Evolutionary conservation across 1,284 basidiomycete genomes (phyloP).

Genomic region (Neolentinus lepideus): DNA sequence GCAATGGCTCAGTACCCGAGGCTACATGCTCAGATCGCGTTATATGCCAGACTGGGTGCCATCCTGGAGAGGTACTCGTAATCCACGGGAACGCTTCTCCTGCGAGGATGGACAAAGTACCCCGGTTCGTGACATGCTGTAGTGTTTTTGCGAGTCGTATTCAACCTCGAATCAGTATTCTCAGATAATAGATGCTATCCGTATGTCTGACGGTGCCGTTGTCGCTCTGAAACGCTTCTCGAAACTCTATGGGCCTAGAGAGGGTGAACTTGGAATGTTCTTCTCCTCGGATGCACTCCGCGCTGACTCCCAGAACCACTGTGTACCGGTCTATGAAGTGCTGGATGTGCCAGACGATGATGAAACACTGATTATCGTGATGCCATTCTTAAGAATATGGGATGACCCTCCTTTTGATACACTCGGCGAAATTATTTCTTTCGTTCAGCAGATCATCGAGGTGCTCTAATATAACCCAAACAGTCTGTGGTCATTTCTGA

Average conservation of each 20-base stretch:
- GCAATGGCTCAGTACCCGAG: neutral
- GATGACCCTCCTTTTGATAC: slow-evolving; percentile 1
- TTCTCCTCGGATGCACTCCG: neutral
- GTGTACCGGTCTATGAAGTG: neutral
- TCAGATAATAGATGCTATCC: neutral
- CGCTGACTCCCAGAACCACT: slow-evolving; percentile 1
- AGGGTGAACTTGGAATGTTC: neutral
- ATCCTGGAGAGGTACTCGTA: neutral
- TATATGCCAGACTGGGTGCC: slow-evolving; percentile 3
- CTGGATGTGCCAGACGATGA: slow-evolving; percentile 2
- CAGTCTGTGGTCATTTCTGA: neutral
- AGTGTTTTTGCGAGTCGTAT: too few species aligned
- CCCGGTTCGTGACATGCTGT: too few species aligned
- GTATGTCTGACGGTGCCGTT: neutral
- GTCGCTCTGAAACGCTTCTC: neutral
- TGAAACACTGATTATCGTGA: neutral
- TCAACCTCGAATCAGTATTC: neutral
- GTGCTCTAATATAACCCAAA: slow-evolving; percentile 1
- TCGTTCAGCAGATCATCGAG: neutral
- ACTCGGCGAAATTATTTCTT: neutral
- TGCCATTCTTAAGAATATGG: neutral
- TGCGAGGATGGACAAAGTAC: neutral
- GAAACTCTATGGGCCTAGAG: neutral
- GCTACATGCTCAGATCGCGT: neutral
- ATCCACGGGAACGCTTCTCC: neutral